Conservation (phyloP, 2,329 filamentous ascomycete genomes). For the Penicillium hesseltinei region DNA sequence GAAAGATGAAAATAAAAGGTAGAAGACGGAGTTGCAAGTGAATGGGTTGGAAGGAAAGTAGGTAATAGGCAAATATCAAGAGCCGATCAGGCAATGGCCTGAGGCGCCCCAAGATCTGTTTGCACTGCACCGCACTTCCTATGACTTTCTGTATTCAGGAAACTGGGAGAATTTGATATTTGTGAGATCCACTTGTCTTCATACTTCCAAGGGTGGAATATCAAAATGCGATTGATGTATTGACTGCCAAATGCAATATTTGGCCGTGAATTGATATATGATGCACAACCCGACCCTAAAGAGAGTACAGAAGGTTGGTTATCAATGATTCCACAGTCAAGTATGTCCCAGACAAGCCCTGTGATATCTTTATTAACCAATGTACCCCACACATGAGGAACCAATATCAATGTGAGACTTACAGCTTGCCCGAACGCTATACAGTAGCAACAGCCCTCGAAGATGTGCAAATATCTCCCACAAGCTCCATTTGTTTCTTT, state of each 20-base stretch:
- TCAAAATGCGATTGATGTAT: background rate
- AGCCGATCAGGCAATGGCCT: conserved; percentile 1
- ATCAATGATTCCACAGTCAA: background rate
- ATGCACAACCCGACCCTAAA: background rate
- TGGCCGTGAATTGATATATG: background rate
- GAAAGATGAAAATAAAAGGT: background rate
- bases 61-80: background rate
- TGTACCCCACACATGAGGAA: background rate
- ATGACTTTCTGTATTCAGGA: background rate
- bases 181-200: conserved; percentile 2
- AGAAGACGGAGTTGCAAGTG: background rate
- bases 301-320: background rate
- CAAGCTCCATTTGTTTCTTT: background rate
- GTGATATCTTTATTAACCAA: background rate
- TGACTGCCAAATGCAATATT: background rate
- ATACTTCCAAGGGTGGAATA: background rate
- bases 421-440: background rate
- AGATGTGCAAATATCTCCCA: background rate
- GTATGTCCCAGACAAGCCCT: conserved; percentile 1
- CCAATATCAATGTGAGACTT: background rate
- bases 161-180: background rate
- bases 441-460: background rate
- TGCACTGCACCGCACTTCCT: background rate
- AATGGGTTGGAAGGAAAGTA: background rate
- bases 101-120: background rate